Conservation (phyloP, 23 red algal species). For the Gracilariopsis chorda region DNA sequence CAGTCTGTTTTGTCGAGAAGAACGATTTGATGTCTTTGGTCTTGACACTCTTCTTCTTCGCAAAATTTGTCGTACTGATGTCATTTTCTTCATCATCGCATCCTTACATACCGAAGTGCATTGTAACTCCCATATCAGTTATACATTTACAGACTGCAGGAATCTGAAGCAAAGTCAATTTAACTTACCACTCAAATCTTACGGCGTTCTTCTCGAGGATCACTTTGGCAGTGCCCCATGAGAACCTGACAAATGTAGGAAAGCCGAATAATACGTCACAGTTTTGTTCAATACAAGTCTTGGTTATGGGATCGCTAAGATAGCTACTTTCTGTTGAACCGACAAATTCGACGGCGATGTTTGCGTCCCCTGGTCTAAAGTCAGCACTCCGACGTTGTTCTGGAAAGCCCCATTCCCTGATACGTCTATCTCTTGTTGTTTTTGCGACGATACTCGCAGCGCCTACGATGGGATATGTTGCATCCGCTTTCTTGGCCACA, state of each 20-base stretch:
- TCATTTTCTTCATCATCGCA: slow-evolving; percentile 40
- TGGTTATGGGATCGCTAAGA: slow-evolving; percentile 79
- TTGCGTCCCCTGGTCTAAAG: neutral
- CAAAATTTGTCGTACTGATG: neutral
- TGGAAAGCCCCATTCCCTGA: slow-evolving; percentile 74
- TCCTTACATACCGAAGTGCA: slow-evolving; percentile 6
- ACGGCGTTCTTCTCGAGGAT: slow-evolving; percentile 44
- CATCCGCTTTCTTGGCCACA: slow-evolving; percentile 81
- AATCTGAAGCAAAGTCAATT: neutral
- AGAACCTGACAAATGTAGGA: slow-evolving; percentile 81
- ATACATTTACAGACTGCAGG: neutral
- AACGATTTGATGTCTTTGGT: slow-evolving; percentile 70
- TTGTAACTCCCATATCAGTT: no score
- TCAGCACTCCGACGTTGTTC: slow-evolving; percentile 33
- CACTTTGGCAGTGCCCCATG: slow-evolving; percentile 60
- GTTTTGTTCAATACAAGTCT: slow-evolving; percentile 62
- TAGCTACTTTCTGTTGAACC: slow-evolving; percentile 66
- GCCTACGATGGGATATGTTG: slow-evolving; percentile 68
- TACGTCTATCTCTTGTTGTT: slow-evolving; percentile 55
- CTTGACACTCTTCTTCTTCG: slow-evolving; percentile 2
- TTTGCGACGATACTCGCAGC: slow-evolving; percentile 92
- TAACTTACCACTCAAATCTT: slow-evolving; percentile 56
- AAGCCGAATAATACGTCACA: slow-evolving; percentile 82
- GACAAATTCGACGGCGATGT: neutral
- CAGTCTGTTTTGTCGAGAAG: slow-evolving; percentile 29